Conservation (phyloP, 495 filamentous ascomycete species). For the Aspergillus funiculosus region DNA sequence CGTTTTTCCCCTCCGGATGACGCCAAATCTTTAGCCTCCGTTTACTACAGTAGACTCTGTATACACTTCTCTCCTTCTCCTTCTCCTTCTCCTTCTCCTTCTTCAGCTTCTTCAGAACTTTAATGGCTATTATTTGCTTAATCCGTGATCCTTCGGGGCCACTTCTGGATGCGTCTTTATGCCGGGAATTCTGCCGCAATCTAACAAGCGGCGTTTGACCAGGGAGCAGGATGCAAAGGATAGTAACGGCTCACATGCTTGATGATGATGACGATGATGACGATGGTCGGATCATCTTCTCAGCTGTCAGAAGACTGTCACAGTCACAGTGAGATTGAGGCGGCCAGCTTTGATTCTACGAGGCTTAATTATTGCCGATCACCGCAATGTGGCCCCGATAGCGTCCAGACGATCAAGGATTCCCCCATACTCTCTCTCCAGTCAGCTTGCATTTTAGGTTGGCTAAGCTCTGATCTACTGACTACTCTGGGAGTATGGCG, state of each 20-base stretch:
- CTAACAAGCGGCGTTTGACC: background rate
- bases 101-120: background rate
- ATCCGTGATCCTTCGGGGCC: no score
- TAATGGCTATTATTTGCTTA: no score
- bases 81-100: no score
- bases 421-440: background rate
- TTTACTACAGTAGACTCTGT: no score
- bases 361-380: slow-evolving; percentile 2
- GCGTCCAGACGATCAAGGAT: background rate
- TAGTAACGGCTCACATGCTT: no score
- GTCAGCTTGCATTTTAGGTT: background rate
- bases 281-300: no score
- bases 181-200: background rate
- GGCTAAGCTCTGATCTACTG: background rate
- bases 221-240: background rate
- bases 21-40: background rate
- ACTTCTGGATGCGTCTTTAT: no score
- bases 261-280: no score
- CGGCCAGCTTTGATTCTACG: background rate
- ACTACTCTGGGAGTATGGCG: no score
- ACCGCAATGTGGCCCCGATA: slow-evolving; percentile 4
- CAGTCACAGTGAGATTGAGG: no score
- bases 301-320: no score
- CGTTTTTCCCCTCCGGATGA: slow-evolving; percentile 2
- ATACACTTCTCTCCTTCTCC: background rate